Base-by-base conservation (phyloP, 208 protist genomes). In the Leishmania gerbilli region DNA sequence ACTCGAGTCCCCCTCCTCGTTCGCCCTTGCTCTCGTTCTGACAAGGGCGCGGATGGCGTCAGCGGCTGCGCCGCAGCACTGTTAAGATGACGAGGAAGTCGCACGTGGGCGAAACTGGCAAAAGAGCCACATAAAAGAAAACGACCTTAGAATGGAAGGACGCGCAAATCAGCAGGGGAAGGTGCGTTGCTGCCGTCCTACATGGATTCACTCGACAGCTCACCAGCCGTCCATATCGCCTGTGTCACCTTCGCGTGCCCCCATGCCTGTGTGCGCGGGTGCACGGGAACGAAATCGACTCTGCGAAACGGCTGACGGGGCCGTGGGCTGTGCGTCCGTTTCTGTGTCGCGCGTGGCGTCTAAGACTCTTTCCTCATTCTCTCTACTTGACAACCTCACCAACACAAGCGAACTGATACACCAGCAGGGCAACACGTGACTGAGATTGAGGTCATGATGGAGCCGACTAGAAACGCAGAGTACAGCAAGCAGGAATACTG, bases 401-500 rank as follows among this genome's bases (percentile, higher is more conserved):
- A 9, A 67, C 31, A 72, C 24, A 34, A 8, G 8, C 17, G 24
- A 42, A 74, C 42, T 2, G 21, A 31, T 3, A 3, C 40, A 37
- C 45, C 45, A 45, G 31, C 37, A 15, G 40, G 27, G 40, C 17
- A 27, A 47, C 42, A 53, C 45, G 69, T 51, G 45, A 9, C 19
- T 9, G 24, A n/a, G 7, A 37, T 74, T 45, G 45, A 53, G 27
- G 69, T 19, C 56, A n/a, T 13, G 64, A 87, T 87, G 78, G 53
- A 83, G 60, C 79, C 78, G 0, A 47, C 74, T n/a, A 80, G 84
- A 72, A 95, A 95, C 75, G 87, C 82, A 53, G 89, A 91, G 34
- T 97, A 97, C 84, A 86, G 81, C 82, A 90, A 88, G 42, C 88
- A 87, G 81, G 82, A 78, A 49, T 97, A 97, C 87, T 97, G 94